Evolutionary conservation across 2,329 filamentous ascomycete genomes (phyloP), one percentile per base, ranked within the genome.

Genomic region (Fusarium falciforme): DNA sequence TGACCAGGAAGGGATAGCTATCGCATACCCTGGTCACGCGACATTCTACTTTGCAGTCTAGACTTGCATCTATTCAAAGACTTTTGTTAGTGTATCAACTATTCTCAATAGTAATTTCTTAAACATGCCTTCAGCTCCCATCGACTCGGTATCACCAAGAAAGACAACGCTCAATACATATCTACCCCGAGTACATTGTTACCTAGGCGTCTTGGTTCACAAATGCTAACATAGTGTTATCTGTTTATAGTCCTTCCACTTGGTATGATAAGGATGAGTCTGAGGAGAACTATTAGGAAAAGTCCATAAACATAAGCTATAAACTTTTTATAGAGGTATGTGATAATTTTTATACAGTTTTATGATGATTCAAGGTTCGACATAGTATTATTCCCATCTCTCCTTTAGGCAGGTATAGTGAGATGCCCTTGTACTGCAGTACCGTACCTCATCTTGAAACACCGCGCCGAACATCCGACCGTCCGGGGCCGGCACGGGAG

Each of bases 381-480:
- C 42, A 47, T 17, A 5, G 4, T 25, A 27, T 17, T 9, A 2
- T 11, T 1, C 22, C 16, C 14, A 27, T 47, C 22, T 10, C 42
- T 14, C 4, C 22, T 47, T 27, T 47, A 17, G 14, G 42, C 6
- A 47, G 9, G 14, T 17, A 3, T 8, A 27, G 14, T 5, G 22
- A 47, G 22, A 47, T 47, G 17, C 42, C 22, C 2, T 25, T n/a
- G 9, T 7, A 1, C 47, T 12, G 2, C 25, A 29, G 20, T 8
- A 22, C 4, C 25, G 20, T 8, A 22, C 4, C 25, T 12, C 47
- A 52, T 29, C 47, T 29, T 52, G 58, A 17, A 79, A 74, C 59
- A 76, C 77, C 58, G 73, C 77, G 29, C 80, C 82, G 40, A 82
- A 64, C 35, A 79, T 60, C 76, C 73, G 60, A 62, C 71, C 68